A percentile compares a stretch with the other conserved stretches of the same genome.
phyloP scores from a whole-genome alignment of 1,284 basidiomycete species.

The Xerocomus nothofagi region DNA sequence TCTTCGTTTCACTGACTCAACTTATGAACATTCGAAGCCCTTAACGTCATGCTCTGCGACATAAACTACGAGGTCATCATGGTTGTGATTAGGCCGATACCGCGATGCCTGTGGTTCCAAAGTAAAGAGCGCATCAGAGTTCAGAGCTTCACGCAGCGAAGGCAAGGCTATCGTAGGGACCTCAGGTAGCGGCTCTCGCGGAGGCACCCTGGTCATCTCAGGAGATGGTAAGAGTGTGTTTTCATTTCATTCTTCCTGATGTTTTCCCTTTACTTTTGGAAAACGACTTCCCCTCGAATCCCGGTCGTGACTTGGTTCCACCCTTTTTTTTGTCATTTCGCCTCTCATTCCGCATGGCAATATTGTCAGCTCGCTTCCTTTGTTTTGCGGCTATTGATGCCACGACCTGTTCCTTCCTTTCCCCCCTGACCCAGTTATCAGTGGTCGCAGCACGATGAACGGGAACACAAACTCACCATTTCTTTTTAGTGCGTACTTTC shows the following conservation, averaged over 20 bases:
- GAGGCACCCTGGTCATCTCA: background rate
- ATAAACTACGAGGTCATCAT: background rate
- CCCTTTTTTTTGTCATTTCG: conserved; percentile 75
- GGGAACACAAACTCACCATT: conserved; percentile 60
- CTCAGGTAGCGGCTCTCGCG: background rate
- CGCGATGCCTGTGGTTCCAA: background rate
- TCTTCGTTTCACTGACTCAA: background rate
- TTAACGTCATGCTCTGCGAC: background rate
- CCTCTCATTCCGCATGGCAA: conserved; percentile 77
- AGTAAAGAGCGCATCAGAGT: background rate
- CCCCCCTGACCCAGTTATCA: conserved; percentile 56
- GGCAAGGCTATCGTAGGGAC: background rate
- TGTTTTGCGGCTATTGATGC: conserved; percentile 77
- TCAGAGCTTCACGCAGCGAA: background rate
- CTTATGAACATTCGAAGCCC: too few species aligned
- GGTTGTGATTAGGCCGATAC: background rate
- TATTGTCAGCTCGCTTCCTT: conserved; percentile 88
- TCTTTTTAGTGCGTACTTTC: conserved; percentile 79
- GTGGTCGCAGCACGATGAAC: background rate
- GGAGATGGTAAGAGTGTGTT: too few species aligned
- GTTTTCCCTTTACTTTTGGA: conserved; percentile 43
- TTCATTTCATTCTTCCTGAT: conserved; percentile 21
- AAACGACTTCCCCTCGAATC: conserved; percentile 80
- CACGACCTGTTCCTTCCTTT: conserved; percentile 76
- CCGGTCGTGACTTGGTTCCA: conserved; percentile 73